Evolutionary conservation across 169 alveolate genomes (phyloP), one percentile per base, ranked within the genome.

Genomic region (Plasmodium inui): DNA sequence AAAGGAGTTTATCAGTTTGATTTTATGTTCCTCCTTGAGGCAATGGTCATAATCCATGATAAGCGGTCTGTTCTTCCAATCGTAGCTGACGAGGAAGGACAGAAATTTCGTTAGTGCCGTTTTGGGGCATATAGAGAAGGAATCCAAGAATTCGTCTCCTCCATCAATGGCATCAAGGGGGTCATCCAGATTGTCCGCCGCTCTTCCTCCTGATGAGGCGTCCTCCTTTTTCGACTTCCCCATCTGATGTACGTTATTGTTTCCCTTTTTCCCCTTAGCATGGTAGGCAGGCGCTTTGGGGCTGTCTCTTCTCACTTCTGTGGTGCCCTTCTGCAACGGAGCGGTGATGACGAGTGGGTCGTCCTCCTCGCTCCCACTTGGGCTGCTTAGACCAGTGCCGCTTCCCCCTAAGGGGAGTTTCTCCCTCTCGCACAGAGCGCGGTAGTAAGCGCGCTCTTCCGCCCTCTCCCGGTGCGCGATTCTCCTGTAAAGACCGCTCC

Each of bases 111-210:
- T 50, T n/a, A 85, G 57, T 46, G 79, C 57, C 26, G n/a, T 73
- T 46, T 85, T 73, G 28, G 93, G 79, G 10, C 85, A 85, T 46
- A 85, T 72, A 10, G 93, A 85, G 30, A 85, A 85, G 22, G 46
- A 72, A 7, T 85, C 84, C n/a, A 85, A 46, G 39, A 41, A 46
- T 7, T 14, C 50, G 26, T 85, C 93, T n/a, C 39, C 70, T 1
- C n/a, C 70, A 4, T 10, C 57, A 10, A 12, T 26, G 32, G 44
- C 30, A 39, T 39, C 74, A 6, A 1, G 26, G 14, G 28, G 73
- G 14, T 26, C 50, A 41, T 1, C 72, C 28, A 30, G 32, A 9
- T 0, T 32, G 44, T 61, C 83, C 34, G 5, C 17, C 14, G 4
- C 30, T 26, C 9, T 7, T 17, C 6, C 26, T 14, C 5, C 17